A percentile compares a stretch with the other conserved stretches of the same genome.
phyloP scores from a whole-genome alignment of 73 alveolate species.

The Paramecium sonneborni region DNA sequence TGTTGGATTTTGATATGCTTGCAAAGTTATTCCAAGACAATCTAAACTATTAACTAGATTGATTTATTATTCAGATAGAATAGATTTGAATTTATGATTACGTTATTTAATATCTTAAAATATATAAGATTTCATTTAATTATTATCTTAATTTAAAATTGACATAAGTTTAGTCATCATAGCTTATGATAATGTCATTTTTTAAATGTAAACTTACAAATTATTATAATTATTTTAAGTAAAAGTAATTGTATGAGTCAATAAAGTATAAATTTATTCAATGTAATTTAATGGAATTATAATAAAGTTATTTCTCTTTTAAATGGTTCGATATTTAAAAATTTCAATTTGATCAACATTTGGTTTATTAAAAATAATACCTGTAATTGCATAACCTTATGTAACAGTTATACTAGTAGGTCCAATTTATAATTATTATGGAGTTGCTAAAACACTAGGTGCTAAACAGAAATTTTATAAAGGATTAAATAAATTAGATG shows the following conservation, averaged over 20 bases:
- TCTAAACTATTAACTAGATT: constrained; percentile 36
- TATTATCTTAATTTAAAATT: neutral
- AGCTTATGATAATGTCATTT: constrained; percentile 8
- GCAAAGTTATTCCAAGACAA: constrained; percentile 28
- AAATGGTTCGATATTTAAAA: neutral
- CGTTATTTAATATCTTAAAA: neutral
- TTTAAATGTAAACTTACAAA: neutral
- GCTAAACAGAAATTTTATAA: constrained; percentile 27
- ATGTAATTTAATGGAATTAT: constrained; percentile 9
- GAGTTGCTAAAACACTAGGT: constrained; percentile 22
- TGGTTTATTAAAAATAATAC: neutral
- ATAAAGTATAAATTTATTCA: constrained; percentile 6
- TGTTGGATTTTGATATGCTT: neutral
- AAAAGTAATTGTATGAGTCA: neutral
- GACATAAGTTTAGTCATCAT: neutral
- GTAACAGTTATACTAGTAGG: constrained; percentile 28
- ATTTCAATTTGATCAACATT: neutral
- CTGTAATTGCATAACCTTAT: constrained; percentile 10
- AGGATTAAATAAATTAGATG: neutral
- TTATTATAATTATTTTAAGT: neutral
- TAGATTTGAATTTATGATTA: neutral
- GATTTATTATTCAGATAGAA: neutral
- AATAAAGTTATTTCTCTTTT: neutral
- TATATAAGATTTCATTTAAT: neutral
- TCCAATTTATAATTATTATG: neutral